phyloP scores from a whole-genome alignment of 169 alveolate species.

The Plasmodium falciparum region DNA sequence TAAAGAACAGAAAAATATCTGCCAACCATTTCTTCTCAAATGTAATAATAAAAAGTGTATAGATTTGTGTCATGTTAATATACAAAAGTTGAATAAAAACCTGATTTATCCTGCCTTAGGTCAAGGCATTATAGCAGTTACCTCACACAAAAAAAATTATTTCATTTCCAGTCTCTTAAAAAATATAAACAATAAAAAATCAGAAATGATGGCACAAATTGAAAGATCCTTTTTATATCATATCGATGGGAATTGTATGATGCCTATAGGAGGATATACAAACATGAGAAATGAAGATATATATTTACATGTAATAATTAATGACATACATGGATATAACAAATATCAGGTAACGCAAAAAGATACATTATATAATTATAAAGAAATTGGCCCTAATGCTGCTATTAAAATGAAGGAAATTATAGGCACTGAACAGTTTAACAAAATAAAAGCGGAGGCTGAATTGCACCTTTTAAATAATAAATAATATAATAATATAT shows the following conservation, averaged over 20 bases:
- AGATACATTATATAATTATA: conserved; percentile 7
- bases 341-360: conserved; percentile 21
- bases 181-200: conserved; percentile 49
- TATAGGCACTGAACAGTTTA: conserved; percentile 42
- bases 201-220: conserved; percentile 54
- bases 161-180: conserved; percentile 30
- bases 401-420: conserved; percentile 49
- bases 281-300: conserved; percentile 16
- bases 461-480: conserved; percentile 25
- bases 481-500: neutral
- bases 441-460: conserved; percentile 41
- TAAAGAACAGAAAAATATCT: neutral
- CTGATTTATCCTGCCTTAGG: conserved; percentile 62
- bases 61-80: conserved; percentile 31
- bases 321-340: conserved; percentile 50
- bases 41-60: conserved; percentile 16
- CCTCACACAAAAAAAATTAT: conserved; percentile 28
- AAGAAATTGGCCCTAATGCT: conserved; percentile 32
- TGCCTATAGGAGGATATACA: conserved; percentile 73
- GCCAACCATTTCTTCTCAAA: conserved; percentile 11
- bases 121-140: conserved; percentile 66
- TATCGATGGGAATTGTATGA: conserved; percentile 69
- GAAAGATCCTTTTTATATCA: conserved; percentile 59
- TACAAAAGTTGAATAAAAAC: conserved; percentile 46
- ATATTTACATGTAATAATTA: conserved; percentile 46